Base-by-base conservation (phyloP, 208 protist species). In the Leishmania tropica region DNA sequence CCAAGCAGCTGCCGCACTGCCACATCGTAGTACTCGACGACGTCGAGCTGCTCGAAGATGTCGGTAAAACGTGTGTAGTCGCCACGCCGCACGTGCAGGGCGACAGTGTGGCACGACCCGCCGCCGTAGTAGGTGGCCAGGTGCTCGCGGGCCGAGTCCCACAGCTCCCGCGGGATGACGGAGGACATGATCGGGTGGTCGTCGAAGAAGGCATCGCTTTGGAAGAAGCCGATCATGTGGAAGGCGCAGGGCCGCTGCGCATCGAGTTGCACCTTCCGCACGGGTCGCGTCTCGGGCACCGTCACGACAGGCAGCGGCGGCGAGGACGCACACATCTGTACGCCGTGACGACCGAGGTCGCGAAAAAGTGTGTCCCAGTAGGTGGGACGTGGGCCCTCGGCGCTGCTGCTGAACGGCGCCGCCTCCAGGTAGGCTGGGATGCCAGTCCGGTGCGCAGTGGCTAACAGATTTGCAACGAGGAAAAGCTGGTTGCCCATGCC, bases 401-500 rank as follows among this genome's bases (percentile, higher is more conserved):
- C 85, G 77, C 94, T 97, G 84, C 89, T 91, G 81, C 92, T 96
- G 60, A 79, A 80, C n/a, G 84, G 42, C 11, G 81, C 42, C 11
- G 82, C 85, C 19, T 79, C 88, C 5, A 96, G 48, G 10, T 89
- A 85, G 10, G 92, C 87, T 28, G 86, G 79, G 2, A 95, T 65
- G 47, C 77, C 40, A 62, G 85, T 91, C 17, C 94, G 91, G 37
- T 62, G 79, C 35, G 93, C 75, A 0, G 92, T 96, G 40, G 94
- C 93, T 19, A 97, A 60, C 1, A 96, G 85, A 64, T 96, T 97
- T 0, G 94, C 92, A 17, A 96, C 62, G 31, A 97, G 89, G 73
- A 97, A 97, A 31, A 97, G 85, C 58, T 97, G 94, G 68, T 97
- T 97, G 45, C 94, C 94, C 1, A 97, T 78, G 28, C 94, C 94